phyloP scores from a whole-genome alignment of 140 eudicot genomes.

The Bidens hawaiensis region DNA sequence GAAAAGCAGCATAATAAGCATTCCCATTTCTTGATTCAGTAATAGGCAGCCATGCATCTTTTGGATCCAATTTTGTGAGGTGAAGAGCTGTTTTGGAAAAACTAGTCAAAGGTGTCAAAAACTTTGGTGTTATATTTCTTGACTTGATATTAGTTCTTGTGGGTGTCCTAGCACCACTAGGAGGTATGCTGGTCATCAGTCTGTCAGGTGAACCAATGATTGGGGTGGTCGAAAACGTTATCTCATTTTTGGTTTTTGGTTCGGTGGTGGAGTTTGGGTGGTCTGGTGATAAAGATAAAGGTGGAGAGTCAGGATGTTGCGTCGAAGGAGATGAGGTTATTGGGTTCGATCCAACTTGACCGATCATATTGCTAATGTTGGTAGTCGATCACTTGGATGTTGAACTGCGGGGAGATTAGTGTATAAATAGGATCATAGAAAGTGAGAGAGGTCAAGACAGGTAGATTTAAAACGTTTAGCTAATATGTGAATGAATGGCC shows the following conservation, averaged over 20 bases:
- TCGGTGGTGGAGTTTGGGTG: background rate
- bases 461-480: background rate
- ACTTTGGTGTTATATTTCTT: slow-evolving; percentile 3
- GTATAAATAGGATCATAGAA: background rate
- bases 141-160: background rate
- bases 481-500: no score
- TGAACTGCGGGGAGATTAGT: background rate
- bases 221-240: slow-evolving; percentile 10
- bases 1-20: slow-evolving; percentile 18
- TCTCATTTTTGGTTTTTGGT: background rate
- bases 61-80: slow-evolving; percentile 12
- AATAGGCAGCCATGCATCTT: slow-evolving; percentile 17
- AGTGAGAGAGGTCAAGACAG: background rate
- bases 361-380: background rate
- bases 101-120: slow-evolving; percentile 20
- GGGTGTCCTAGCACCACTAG: slow-evolving; percentile 21
- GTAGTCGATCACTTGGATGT: background rate
- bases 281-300: background rate
- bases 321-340: background rate
- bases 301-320: background rate
- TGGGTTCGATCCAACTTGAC: background rate
- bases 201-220: slow-evolving; percentile 2
- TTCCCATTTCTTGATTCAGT: slow-evolving; percentile 22
- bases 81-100: slow-evolving; percentile 9
- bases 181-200: background rate